A percentile compares a stretch with the other conserved stretches of the same genome.
These are phyloP conservation scores for Colletotrichum sansevieriae DNA, from an alignment of 2,329 filamentous ascomycete genomes.

Conservation along the genomic window DNA sequence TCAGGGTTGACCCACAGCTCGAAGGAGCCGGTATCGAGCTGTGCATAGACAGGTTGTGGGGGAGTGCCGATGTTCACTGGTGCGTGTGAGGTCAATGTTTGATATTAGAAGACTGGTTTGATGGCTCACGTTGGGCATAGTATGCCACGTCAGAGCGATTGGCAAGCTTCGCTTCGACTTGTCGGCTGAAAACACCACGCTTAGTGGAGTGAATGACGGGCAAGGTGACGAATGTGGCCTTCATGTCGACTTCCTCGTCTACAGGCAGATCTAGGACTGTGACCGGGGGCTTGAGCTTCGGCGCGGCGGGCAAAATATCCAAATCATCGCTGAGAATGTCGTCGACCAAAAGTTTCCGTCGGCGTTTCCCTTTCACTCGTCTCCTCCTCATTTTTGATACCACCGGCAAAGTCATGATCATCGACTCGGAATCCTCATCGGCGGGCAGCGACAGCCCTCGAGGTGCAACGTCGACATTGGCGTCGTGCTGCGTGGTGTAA, in stretches of 20 bases:
- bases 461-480: slow-evolving; percentile 12
- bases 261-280: slow-evolving; percentile 26
- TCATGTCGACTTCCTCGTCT: slow-evolving; percentile 31
- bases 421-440: slow-evolving; percentile 17
- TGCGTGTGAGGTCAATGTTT: slow-evolving; percentile 1
- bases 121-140: slow-evolving; percentile 59
- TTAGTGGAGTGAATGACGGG: slow-evolving; percentile 49
- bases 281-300: slow-evolving; percentile 12
- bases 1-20: slow-evolving; percentile 74
- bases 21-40: slow-evolving; percentile 71
- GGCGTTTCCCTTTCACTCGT: slow-evolving; percentile 6
- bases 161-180: slow-evolving; percentile 59
- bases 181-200: slow-evolving; percentile 54
- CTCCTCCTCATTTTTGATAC: slow-evolving; percentile 26
- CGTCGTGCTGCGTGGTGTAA: slow-evolving; percentile 22
- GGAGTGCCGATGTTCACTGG: slow-evolving; percentile 65
- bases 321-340: slow-evolving; percentile 15
- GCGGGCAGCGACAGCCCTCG: slow-evolving; percentile 31
- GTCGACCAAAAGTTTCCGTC: slow-evolving; percentile 28
- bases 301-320: slow-evolving; percentile 22
- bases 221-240: slow-evolving; percentile 46
- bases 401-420: slow-evolving; percentile 38
- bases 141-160: slow-evolving; percentile 68
- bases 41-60: slow-evolving; percentile 64
- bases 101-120: not conserved